A percentile compares a stretch with the other conserved stretches of the same genome.
Evolutionary conservation across 345 rosid species (phyloP).

Genomic region (Melastoma malabathricum): DNA sequence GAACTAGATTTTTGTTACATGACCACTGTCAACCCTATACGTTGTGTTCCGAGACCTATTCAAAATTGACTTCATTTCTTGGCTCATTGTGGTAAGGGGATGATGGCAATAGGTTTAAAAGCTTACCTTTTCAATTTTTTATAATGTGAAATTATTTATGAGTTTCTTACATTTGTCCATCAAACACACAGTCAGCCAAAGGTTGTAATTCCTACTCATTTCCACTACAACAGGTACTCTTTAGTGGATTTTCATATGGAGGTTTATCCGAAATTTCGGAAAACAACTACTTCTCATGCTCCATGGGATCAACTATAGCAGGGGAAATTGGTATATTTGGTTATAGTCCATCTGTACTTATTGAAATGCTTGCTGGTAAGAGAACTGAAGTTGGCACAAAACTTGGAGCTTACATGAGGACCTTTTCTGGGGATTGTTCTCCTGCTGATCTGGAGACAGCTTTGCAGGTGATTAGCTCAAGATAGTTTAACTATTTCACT

Average conservation of each 20-base stretch:
- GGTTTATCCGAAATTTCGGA: constrained; percentile 86
- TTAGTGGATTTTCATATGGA: constrained; percentile 90
- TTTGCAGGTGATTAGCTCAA: constrained; percentile 50
- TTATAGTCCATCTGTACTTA: constrained; percentile 63
- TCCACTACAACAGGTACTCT: constrained; percentile 46
- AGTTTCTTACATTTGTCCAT: neutral
- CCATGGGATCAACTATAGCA: constrained; percentile 82
- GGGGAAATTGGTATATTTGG: constrained; percentile 91
- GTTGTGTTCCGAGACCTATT: no score
- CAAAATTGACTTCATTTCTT: no score
- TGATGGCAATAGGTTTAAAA: no score
- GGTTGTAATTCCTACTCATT: neutral
- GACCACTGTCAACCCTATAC: no score
- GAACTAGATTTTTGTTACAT: no score
- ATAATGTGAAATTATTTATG: no score
- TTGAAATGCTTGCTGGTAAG: constrained; percentile 96
- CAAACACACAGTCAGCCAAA: no score
- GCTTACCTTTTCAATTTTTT: no score
- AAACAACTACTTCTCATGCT: constrained; percentile 64
- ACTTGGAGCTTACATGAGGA: constrained; percentile 71
- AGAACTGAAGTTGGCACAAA: constrained; percentile 79
- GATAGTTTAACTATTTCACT: neutral
- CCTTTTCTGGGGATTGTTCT: constrained; percentile 80
- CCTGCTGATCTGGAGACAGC: constrained; percentile 87
- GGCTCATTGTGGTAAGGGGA: no score